Evolutionary conservation across 306 rosid species (phyloP).

Genomic region (Quercus engelmannii): DNA sequence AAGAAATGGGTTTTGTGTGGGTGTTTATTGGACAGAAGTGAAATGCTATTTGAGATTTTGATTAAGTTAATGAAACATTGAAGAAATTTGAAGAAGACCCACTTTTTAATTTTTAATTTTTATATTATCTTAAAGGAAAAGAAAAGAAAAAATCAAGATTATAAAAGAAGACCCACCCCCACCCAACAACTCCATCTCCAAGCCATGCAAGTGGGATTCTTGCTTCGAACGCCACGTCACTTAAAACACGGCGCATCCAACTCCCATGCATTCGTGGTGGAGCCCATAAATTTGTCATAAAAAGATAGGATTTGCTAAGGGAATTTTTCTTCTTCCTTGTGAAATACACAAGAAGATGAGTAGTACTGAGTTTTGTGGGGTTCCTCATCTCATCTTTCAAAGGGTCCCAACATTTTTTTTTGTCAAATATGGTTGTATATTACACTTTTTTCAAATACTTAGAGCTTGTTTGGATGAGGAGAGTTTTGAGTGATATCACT

Average conservation of each 20-base stretch:
- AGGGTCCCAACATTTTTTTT: too few species aligned
- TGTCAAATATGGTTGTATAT: not conserved
- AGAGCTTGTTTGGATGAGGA: too few species aligned
- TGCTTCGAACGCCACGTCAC: constrained; percentile 43
- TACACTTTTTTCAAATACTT: not conserved
- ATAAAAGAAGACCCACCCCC: not conserved
- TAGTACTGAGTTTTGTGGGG: not conserved
- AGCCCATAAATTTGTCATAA: not conserved
- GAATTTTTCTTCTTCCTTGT: not conserved
- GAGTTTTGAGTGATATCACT: too few species aligned
- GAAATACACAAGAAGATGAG: not conserved
- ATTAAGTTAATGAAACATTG: not conserved
- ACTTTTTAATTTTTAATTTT: not conserved
- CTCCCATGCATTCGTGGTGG: constrained; percentile 26
- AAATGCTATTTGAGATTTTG: not conserved
- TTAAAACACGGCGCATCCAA: constrained; percentile 38
- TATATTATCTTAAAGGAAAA: not conserved
- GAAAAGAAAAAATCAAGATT: not conserved
- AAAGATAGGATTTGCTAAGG: not conserved
- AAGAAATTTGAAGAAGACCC: not conserved
- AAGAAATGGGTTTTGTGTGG: not conserved
- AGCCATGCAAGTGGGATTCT: constrained; percentile 29
- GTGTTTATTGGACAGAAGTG: constrained; percentile 4
- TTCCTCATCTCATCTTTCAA: not conserved
- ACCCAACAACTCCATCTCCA: not conserved